These are phyloP conservation scores for Helianthus annuus DNA, from an alignment of 129 eudicot genomes.

Conservation along the genomic window HanXRQr2.0-SUNRISE NC_035447.2:9135589-9136088, in stretches of 20 bases:
- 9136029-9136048: conserved; percentile 80
- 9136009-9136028: conserved; percentile 68
- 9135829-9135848: background rate
- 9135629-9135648: too few species aligned
- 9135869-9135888: conserved; percentile 12
- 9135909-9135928: background rate
- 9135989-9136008: conserved; percentile 1
- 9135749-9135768: too few species aligned
- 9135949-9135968: conserved; percentile 2
- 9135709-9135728: too few species aligned
- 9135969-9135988: conserved; percentile 11
- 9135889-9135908: conserved; percentile 5
- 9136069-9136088: conserved; percentile 83
- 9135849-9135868: background rate
- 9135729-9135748: too few species aligned
- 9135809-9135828: background rate
- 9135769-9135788: too few species aligned
- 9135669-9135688: too few species aligned
- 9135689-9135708: too few species aligned
- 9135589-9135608: too few species aligned
- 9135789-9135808: too few species aligned
- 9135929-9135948: conserved; percentile 3
- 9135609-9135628: too few species aligned
- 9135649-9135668: too few species aligned
- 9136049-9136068: conserved; percentile 74